phyloP scores from a whole-genome alignment of 805 yeast genomes.

The Ogataea kodamae region DNA sequence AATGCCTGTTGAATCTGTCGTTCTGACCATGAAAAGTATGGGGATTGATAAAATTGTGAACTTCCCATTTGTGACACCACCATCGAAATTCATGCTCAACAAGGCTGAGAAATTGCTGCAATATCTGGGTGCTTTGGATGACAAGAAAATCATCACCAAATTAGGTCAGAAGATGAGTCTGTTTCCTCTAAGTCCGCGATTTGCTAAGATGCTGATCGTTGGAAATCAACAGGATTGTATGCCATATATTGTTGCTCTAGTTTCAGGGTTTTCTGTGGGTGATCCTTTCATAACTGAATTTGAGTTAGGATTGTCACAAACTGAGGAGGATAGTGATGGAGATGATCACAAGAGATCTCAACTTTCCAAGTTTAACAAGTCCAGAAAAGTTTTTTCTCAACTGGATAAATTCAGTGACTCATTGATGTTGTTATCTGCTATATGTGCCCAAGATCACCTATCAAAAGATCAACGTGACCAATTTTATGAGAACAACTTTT shows the following conservation, averaged over 20 bases:
- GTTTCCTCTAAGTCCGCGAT: slow-evolving; percentile 92
- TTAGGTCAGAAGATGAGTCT: slow-evolving; percentile 83
- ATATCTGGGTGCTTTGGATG: slow-evolving; percentile 73
- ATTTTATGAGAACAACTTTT: slow-evolving; percentile 59
- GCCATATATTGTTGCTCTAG: slow-evolving; percentile 86
- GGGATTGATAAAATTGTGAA: slow-evolving; percentile 87
- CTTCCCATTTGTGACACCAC: slow-evolving; percentile 94
- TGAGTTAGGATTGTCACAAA: slow-evolving; percentile 62
- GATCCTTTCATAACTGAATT: slow-evolving; percentile 79
- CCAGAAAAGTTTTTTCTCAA: slow-evolving; percentile 57
- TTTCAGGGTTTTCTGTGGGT: slow-evolving; percentile 89
- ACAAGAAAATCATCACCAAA: slow-evolving; percentile 57
- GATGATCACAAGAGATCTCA: slow-evolving; percentile 35
- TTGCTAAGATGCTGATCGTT: slow-evolving; percentile 81
- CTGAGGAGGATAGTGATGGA: slow-evolving; percentile 36
- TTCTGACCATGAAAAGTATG: slow-evolving; percentile 93
- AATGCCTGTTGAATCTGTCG: slow-evolving; percentile 97
- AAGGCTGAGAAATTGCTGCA: slow-evolving; percentile 67
- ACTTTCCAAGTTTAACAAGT: slow-evolving; percentile 52
- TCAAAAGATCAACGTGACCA: slow-evolving; percentile 41
- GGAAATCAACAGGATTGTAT: slow-evolving; percentile 86
- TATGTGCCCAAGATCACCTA: slow-evolving; percentile 83
- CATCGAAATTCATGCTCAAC: slow-evolving; percentile 55
- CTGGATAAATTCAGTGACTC: slow-evolving; percentile 77
- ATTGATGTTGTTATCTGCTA: slow-evolving; percentile 68